A percentile compares a stretch with the other conserved stretches of the same genome.
phyloP scores from a whole-genome alignment of 148 eudicot species.

The Rhododendron kiyosumense region DNA sequence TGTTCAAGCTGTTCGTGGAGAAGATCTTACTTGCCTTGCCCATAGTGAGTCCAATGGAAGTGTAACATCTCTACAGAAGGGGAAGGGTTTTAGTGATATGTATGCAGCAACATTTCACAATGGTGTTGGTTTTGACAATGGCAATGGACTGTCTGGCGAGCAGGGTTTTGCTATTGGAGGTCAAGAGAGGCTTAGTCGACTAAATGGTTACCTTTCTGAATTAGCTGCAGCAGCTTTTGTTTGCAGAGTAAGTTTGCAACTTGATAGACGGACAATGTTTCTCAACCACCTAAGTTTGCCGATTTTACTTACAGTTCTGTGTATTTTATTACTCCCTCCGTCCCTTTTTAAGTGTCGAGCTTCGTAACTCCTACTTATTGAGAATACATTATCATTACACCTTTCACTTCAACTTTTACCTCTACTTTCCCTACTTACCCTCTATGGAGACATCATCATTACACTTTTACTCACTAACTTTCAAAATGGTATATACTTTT shows the following conservation, averaged over 20 bases:
- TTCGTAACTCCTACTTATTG: no score
- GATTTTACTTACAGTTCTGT: neutral
- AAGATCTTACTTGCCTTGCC: conserved; percentile 39
- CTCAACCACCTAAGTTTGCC: neutral
- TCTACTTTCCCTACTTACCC: no score
- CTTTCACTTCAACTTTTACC: no score
- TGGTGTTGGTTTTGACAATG: conserved; percentile 95
- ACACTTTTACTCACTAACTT: no score
- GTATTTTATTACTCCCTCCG: neutral
- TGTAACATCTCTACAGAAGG: conserved; percentile 29
- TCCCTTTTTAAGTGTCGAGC: no score
- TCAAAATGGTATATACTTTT: no score
- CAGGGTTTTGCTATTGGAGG: conserved; percentile 98
- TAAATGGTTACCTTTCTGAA: conserved; percentile 84
- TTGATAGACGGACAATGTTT: neutral
- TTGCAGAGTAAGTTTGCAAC: conserved; percentile 68
- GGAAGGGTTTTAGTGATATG: conserved; percentile 28
- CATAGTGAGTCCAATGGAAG: conserved; percentile 35
- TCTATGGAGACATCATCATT: no score
- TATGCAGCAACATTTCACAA: conserved; percentile 64
- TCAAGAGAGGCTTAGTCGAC: conserved; percentile 75
- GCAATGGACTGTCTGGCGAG: conserved; percentile 73
- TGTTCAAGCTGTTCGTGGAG: conserved; percentile 81
- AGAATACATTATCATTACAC: no score
- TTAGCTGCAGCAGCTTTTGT: conserved; percentile 99